Evolutionary conservation across 805 yeast species (phyloP), one percentile per base, ranked within the genome.

Genomic region (Candida nemodendra): DNA sequence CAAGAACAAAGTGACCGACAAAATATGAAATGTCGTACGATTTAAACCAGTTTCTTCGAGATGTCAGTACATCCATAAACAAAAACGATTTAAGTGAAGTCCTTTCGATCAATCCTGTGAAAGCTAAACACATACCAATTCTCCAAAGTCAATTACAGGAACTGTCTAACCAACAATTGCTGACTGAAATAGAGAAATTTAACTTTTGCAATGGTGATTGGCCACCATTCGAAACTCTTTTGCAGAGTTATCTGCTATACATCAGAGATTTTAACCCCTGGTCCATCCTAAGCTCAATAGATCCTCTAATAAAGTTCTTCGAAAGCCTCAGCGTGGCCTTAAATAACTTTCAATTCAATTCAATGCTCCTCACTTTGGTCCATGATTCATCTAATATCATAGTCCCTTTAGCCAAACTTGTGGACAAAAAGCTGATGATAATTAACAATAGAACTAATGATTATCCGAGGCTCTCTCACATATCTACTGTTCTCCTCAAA

Each of bases 281-380:
- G 74, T 78, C 84, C 0, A 39, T 66, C 1, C 50, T 77, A 4
- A 69, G 69, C 25, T 75, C 81, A 1, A 77, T 77, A 43, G 85
- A 79, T 53, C 57, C 78, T 30, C 65, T 74, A 44, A 65, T 78
- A 6, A 54, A 57, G 12, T 76, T 63, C 42, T 57, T 72, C 32
- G 74, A 71, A 36, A 71, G 71, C 42, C 48, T 77, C 22, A 62
- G 79, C 2, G 56, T 69, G 7, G 75, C 80, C 4, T 66, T 78
- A 49, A 68, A 64, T 50, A 76, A 77, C 44, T 64, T 61, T 35
- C 56, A 45, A 9, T 53, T 44, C 42, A 65, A 68, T 31, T 68
- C 70, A 1, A 56, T 61, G 40, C 38, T 76, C 18, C 48, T 74
- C 9, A 46, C 61, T 2, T 36, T 73, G 18, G 62, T 71, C 2